Evolutionary conservation across 257 asterid species (phyloP).

Genomic region (Plectranthus barbatus): DNA sequence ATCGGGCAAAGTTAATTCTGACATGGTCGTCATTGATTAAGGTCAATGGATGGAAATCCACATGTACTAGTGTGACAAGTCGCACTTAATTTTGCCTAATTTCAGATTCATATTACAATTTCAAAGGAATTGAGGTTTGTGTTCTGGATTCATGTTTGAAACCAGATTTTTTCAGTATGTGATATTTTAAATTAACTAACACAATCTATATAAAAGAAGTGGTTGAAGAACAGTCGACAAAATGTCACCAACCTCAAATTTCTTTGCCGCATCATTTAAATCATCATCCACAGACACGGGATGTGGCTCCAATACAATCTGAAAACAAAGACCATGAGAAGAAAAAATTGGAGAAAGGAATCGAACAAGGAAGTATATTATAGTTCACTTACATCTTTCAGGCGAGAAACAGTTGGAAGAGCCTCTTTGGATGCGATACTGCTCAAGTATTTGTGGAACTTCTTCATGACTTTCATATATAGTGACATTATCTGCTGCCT

Average conservation of each 20-base stretch:
- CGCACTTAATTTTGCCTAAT: too few relatives aligned
- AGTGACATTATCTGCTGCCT: slow-evolving; percentile 62
- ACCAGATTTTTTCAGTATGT: too few relatives aligned
- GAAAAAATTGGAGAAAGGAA: not conserved
- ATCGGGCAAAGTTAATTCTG: too few relatives aligned
- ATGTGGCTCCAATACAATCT: slow-evolving; percentile 74
- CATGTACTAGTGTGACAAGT: too few relatives aligned
- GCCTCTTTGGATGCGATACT: slow-evolving; percentile 35
- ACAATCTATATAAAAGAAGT: not conserved
- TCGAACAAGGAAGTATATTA: not conserved
- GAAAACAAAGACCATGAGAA: slow-evolving; percentile 7
- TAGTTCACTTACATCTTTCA: slow-evolving; percentile 46
- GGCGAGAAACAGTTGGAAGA: slow-evolving; percentile 41
- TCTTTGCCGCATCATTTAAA: slow-evolving; percentile 59
- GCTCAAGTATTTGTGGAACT: slow-evolving; percentile 48
- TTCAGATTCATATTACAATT: too few relatives aligned
- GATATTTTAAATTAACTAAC: too few relatives aligned
- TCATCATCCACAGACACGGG: slow-evolving; percentile 76
- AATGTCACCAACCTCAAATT: slow-evolving; percentile 48
- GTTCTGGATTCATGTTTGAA: too few relatives aligned
- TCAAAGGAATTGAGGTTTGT: too few relatives aligned
- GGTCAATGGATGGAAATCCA: too few relatives aligned
- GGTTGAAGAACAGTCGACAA: not conserved
- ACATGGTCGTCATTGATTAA: too few relatives aligned
- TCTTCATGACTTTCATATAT: slow-evolving; percentile 68